phyloP scores from a whole-genome alignment of 805 yeast genomes.

The Wickerhamiella galacta region DNA sequence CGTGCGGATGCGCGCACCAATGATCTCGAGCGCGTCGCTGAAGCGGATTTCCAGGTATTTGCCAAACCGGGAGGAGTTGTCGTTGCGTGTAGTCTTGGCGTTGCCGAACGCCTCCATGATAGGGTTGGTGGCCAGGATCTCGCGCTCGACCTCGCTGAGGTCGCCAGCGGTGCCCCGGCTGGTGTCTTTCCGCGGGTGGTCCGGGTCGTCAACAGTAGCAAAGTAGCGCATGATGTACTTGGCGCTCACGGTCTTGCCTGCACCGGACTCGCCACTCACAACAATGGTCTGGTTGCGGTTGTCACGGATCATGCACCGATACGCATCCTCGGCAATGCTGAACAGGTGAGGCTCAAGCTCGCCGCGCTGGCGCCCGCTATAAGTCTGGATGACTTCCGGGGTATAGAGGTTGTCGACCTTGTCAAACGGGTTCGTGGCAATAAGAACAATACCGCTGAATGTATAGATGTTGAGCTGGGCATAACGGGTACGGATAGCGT shows the following conservation, averaged over 20 bases:
- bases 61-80: constrained; percentile 95
- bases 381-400: constrained; percentile 84
- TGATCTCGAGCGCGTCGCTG: constrained; percentile 54
- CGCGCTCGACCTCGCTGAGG: constrained; percentile 83
- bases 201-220: constrained; percentile 67
- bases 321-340: constrained; percentile 96
- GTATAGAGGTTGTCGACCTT: constrained; percentile 81
- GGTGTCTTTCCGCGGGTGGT: constrained; percentile 16
- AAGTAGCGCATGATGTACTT: constrained; percentile 95
- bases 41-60: constrained; percentile 85
- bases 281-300: constrained; percentile 83
- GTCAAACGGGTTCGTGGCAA: constrained; percentile 93
- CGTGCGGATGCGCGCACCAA: constrained; percentile 90
- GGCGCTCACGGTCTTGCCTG: constrained; percentile 95
- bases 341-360: constrained; percentile 94
- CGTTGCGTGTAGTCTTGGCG: constrained; percentile 93
- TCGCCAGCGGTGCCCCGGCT: constrained; percentile 26
- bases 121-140: constrained; percentile 90
- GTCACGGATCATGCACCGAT: constrained; percentile 81
- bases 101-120: constrained; percentile 97
- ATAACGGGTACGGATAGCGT: constrained; percentile 81
- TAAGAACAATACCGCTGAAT: constrained; percentile 89
- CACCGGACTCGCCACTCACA: constrained; percentile 96
- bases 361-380: constrained; percentile 83
- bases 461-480: constrained; percentile 84